Conservation (phyloP, 805 yeast genomes). For the Priceomyces medius region DNA sequence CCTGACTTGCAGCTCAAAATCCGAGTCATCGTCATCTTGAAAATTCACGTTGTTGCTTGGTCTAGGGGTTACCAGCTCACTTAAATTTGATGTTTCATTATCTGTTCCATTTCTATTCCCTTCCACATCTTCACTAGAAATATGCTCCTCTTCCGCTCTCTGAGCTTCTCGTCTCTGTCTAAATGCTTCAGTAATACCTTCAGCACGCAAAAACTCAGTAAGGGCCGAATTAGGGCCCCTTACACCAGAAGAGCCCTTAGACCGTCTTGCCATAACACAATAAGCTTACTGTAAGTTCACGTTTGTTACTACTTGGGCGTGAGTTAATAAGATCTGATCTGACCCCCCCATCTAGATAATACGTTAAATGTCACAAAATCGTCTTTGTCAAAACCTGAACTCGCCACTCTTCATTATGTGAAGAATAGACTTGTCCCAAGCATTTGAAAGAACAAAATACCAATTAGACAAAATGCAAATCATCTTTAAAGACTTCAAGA, state of each 20-base stretch:
- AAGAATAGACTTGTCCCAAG: slow-evolving; percentile 15
- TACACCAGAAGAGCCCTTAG: slow-evolving; percentile 21
- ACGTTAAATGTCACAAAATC: slow-evolving; percentile 3
- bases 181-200: slow-evolving; percentile 85
- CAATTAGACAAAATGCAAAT: slow-evolving; percentile 59
- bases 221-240: slow-evolving; percentile 81
- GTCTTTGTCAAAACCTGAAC: background rate
- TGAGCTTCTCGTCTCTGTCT: slow-evolving; percentile 32
- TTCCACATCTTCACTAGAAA: slow-evolving; percentile 2
- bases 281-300: background rate
- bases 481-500: slow-evolving; percentile 87
- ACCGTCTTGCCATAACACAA: slow-evolving; percentile 17
- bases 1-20: slow-evolving; percentile 28
- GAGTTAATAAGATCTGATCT: background rate
- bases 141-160: slow-evolving; percentile 1
- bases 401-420: slow-evolving; percentile 5
- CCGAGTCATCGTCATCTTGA: slow-evolving; percentile 18
- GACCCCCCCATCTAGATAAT: background rate
- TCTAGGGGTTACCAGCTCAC: slow-evolving; percentile 1
- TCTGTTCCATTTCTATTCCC: slow-evolving; percentile 4
- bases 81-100: background rate
- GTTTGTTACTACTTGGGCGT: background rate
- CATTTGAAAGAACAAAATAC: slow-evolving; percentile 11
- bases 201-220: slow-evolving; percentile 82
- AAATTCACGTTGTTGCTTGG: slow-evolving; percentile 9